Evolutionary conservation across 2,329 filamentous ascomycete species (phyloP).

Genomic region (Daldinia eschscholtzii): DNA sequence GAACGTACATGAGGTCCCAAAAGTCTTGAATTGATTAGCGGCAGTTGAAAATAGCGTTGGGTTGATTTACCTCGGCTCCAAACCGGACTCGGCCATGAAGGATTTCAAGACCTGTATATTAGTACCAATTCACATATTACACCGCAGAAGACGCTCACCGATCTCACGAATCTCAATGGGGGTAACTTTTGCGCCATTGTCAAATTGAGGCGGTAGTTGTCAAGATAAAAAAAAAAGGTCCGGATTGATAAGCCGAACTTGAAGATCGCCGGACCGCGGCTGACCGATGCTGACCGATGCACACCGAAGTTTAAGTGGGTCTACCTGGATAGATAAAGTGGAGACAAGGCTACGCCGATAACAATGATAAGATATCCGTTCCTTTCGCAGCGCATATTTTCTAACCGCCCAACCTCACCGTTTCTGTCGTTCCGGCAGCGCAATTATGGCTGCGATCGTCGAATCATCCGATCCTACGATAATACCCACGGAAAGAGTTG

Average conservation of each 20-base stretch:
- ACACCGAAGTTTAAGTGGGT: neutral
- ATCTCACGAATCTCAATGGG: slow-evolving; percentile 73
- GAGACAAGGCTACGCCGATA: neutral
- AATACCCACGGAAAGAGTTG: slow-evolving; percentile 33
- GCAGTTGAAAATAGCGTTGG: neutral
- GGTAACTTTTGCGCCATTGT: slow-evolving; percentile 57
- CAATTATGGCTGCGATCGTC: slow-evolving; percentile 43
- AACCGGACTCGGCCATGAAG: slow-evolving; percentile 85
- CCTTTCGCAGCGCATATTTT: slow-evolving; percentile 13
- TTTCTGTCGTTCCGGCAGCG: slow-evolving; percentile 17
- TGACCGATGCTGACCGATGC: neutral
- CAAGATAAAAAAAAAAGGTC: neutral
- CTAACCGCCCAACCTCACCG: slow-evolving; percentile 23
- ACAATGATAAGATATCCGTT: slow-evolving; percentile 1
- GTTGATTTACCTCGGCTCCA: slow-evolving; percentile 82
- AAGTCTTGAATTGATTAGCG: slow-evolving; percentile 50
- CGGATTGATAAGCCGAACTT: neutral
- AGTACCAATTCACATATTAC: neutral
- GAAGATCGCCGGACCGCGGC: neutral
- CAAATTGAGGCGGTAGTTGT: slow-evolving; percentile 2
- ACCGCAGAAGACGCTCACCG: slow-evolving; percentile 59
- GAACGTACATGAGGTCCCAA: slow-evolving; percentile 58
- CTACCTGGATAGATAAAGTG: neutral
- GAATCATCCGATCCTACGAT: slow-evolving; percentile 30
- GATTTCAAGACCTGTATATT: slow-evolving; percentile 79